Percentiles rank a stretch among this genome's conserved stretches.
phyloP scores from a whole-genome alignment of 768 basidiomycete species.

The Lactifluus subvellereus region DNA sequence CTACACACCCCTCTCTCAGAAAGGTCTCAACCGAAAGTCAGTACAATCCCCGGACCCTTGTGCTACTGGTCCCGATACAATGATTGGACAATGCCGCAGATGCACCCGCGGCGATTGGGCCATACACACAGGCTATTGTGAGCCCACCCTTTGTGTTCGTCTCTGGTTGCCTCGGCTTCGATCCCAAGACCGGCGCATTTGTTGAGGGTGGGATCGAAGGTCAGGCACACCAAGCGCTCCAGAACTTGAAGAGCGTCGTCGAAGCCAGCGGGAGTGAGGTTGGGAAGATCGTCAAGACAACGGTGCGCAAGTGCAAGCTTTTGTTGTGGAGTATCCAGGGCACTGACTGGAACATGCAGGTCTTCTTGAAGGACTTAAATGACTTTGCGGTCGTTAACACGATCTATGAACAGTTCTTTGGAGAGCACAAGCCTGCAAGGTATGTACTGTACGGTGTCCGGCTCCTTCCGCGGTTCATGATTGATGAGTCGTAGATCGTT shows the following conservation, averaged over 20 bases:
- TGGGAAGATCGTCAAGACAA: constrained; percentile 85
- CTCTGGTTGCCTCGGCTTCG: constrained; percentile 84
- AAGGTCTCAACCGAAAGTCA: constrained; percentile 34
- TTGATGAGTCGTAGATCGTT: constrained; percentile 41
- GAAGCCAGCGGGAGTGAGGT: constrained; percentile 75
- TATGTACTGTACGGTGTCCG: constrained; percentile 2
- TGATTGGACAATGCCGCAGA: constrained; percentile 36
- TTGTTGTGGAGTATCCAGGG: not conserved
- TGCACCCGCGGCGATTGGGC: constrained; percentile 76
- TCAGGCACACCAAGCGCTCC: constrained; percentile 78
- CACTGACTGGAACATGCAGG: constrained; percentile 39
- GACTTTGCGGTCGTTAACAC: constrained; percentile 82
- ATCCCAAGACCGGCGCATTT: constrained; percentile 64
- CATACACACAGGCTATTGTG: constrained; percentile 85
- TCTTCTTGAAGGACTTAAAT: constrained; percentile 89
- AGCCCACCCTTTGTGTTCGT: constrained; percentile 80
- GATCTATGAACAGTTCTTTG: constrained; percentile 81
- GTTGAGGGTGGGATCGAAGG: constrained; percentile 70
- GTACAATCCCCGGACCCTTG: not conserved
- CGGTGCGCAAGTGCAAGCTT: constrained; percentile 45
- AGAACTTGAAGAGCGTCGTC: constrained; percentile 79
- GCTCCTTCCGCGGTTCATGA: too few relatives aligned
- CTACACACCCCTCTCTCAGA: constrained; percentile 35
- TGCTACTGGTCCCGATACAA: not conserved
- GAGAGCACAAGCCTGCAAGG: constrained; percentile 86